Evolutionary conservation across 345 rosid species (phyloP).

Genomic region (Boechera retrofracta): DNA sequence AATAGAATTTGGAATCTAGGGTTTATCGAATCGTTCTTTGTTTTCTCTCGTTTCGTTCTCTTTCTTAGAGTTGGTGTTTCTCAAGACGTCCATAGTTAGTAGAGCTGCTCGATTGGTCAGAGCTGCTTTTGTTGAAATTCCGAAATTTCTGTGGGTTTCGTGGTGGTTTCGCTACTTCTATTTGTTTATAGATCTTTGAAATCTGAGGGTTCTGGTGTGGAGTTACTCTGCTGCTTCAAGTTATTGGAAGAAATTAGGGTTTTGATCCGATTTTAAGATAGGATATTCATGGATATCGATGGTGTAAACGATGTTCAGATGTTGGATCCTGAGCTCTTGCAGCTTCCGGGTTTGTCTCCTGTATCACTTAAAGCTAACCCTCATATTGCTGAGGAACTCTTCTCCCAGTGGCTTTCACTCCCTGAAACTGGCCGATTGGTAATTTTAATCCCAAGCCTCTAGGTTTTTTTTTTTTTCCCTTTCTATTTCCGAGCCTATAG

Average conservation of each 20-base stretch:
- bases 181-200: not conserved
- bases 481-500: not conserved
- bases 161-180: slow-evolving; percentile 10
- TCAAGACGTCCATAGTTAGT: not conserved
- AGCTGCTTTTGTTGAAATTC: slow-evolving; percentile 30
- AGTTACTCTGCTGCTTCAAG: slow-evolving; percentile 11
- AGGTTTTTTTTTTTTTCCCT: not conserved
- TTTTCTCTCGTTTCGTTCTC: not conserved
- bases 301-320: slow-evolving; percentile 47
- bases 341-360: slow-evolving; percentile 74
- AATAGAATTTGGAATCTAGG: slow-evolving; percentile 8
- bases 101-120: not conserved
- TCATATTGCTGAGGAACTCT: slow-evolving; percentile 63
- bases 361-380: slow-evolving; percentile 55
- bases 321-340: slow-evolving; percentile 70
- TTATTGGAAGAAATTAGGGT: not conserved
- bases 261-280: not conserved
- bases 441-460: slow-evolving; percentile 26
- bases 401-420: slow-evolving; percentile 88
- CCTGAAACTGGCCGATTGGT: slow-evolving; percentile 73
- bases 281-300: slow-evolving; percentile 48
- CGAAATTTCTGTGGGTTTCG: not conserved
- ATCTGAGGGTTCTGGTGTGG: slow-evolving; percentile 4
- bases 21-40: slow-evolving; percentile 14
- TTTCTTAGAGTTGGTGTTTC: not conserved